These are phyloP conservation scores for Triticum dicoccoides DNA, from an alignment of 176 grass and related monocot genomes.

Conservation along the genomic window DNA sequence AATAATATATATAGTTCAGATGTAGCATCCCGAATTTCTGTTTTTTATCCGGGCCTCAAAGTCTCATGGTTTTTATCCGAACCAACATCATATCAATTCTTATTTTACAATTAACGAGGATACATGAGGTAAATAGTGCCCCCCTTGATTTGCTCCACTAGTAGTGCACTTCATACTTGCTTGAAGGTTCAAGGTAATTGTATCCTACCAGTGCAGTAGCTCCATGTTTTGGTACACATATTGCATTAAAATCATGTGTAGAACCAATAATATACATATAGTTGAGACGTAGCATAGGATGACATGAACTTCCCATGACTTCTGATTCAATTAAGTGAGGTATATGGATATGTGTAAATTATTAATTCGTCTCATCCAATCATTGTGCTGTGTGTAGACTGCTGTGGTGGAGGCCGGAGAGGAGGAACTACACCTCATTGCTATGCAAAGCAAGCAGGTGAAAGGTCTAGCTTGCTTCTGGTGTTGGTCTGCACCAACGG, in stretches of 20 bases:
- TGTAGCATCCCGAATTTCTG: background rate
- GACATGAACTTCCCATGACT: background rate
- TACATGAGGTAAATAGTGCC: too few relatives aligned
- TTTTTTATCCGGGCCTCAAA: too few relatives aligned
- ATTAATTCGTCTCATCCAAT: background rate
- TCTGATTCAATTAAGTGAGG: background rate
- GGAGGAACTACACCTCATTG: slow-evolving; percentile 60
- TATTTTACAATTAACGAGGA: too few relatives aligned
- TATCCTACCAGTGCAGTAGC: too few relatives aligned
- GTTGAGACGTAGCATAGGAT: background rate
- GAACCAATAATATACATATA: background rate
- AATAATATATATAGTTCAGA: background rate
- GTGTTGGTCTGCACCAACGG: slow-evolving; percentile 53
- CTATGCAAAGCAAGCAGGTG: slow-evolving; percentile 55
- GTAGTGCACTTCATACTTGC: too few relatives aligned
- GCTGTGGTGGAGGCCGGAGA: slow-evolving; percentile 43
- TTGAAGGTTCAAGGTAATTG: too few relatives aligned
- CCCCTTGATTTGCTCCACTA: too few relatives aligned
- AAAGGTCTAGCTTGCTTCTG: slow-evolving; percentile 67
- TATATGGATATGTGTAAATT: background rate
- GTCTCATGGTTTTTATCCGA: too few relatives aligned
- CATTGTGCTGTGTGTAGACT: slow-evolving; percentile 28
- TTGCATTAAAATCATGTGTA: background rate
- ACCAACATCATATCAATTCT: too few relatives aligned
- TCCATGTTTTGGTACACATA: background rate